Conservation (phyloP, 495 filamentous ascomycete genomes). For the Ascobolus immersus region DNA sequence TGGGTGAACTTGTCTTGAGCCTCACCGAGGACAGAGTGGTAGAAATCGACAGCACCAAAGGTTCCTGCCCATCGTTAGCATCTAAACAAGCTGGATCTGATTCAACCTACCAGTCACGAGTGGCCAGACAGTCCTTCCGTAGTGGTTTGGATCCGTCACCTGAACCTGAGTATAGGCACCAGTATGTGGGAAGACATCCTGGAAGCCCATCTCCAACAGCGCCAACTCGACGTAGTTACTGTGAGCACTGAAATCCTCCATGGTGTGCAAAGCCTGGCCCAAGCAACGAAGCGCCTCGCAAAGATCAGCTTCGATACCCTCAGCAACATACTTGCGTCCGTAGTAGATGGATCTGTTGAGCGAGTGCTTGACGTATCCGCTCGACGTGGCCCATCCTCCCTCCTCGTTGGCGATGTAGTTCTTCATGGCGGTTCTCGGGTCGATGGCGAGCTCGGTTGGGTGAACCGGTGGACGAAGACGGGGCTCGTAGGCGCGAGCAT, state of each 20-base stretch:
- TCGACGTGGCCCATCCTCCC: conserved; percentile 48
- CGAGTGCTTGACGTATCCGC: conserved; percentile 72
- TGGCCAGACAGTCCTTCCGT: conserved; percentile 52
- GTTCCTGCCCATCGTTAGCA: too few species aligned
- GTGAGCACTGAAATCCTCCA: conserved; percentile 90
- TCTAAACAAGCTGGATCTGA: too few species aligned
- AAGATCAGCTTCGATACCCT: conserved; percentile 60
- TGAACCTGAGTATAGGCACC: conserved; percentile 44
- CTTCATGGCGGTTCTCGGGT: conserved; percentile 78
- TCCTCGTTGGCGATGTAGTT: conserved; percentile 91
- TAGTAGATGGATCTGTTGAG: conserved; percentile 69
- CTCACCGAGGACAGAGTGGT: conserved; percentile 90
- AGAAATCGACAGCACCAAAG: conserved; percentile 85
- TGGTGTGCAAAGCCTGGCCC: conserved; percentile 73
- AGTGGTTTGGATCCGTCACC: conserved; percentile 32
- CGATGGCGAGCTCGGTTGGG: conserved; percentile 54
- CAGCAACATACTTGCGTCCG: conserved; percentile 57
- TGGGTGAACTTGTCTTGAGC: conserved; percentile 90
- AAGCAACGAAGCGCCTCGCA: conserved; percentile 72
- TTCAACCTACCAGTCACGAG: conserved; percentile 48
- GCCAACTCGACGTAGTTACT: conserved; percentile 82
- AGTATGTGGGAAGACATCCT: conserved; percentile 62
- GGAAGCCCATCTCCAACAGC: conserved; percentile 60
- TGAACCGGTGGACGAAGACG: conserved; percentile 55
- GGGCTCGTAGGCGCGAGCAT: conserved; percentile 64